Percentiles rank a stretch among this genome's conserved stretches.
phyloP scores from a whole-genome alignment of 345 rosid species.

The Chamaenerion angustifolium region DNA sequence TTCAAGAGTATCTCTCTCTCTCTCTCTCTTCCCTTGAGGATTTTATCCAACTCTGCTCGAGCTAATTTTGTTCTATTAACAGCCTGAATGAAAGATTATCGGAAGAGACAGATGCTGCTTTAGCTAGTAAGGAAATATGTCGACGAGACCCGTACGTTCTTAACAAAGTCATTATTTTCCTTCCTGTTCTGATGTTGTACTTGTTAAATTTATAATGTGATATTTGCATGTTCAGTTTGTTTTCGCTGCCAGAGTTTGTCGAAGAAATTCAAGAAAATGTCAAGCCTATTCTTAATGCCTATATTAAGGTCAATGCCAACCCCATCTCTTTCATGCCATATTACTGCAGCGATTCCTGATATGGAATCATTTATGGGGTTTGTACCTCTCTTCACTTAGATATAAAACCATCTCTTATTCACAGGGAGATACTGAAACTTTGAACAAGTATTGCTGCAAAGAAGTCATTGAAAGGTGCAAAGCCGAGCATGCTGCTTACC shows the following conservation, averaged over 20 bases:
- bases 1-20: conserved; percentile 56
- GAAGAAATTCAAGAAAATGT: conserved; percentile 81
- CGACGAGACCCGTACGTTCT: conserved; percentile 77
- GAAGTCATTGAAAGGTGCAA: conserved; percentile 67
- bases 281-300: conserved; percentile 71
- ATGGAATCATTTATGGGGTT: too few species aligned
- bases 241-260: conserved; percentile 81
- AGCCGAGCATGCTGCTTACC: conserved; percentile 59
- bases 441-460: conserved; percentile 71
- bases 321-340: background rate
- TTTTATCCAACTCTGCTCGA: background rate
- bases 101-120: conserved; percentile 82
- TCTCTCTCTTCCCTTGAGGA: background rate
- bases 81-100: conserved; percentile 70
- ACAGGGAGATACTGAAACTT: conserved; percentile 60
- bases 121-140: conserved; percentile 72
- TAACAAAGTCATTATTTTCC: conserved; percentile 4
- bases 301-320: conserved; percentile 41
- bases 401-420: conserved; percentile 1
- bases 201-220: background rate
- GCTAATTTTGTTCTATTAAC: conserved; percentile 9
- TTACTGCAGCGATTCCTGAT: background rate
- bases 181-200: conserved; percentile 2
- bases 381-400: background rate
- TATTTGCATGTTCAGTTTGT: conserved; percentile 30